Evolutionary conservation across 1,284 basidiomycete genomes (phyloP), one percentile per base, ranked within the genome.

Genomic region (Ustilago curta): DNA sequence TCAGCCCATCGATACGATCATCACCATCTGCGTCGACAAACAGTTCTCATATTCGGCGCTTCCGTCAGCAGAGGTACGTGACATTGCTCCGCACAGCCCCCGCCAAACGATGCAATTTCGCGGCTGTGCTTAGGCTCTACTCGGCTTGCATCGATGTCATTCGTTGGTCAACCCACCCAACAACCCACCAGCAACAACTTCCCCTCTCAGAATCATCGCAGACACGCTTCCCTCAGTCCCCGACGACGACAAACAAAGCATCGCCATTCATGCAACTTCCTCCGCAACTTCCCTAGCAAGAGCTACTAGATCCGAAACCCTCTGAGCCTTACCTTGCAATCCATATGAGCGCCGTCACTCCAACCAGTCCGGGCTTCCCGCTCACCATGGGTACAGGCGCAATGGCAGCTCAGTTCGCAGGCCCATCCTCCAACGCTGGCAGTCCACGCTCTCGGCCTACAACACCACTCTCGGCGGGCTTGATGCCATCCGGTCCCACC

Each of bases 291-390:
- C n/a, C 5, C 31, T 48, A 48, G 47, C 47, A 19, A 48, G 25
- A 27, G 7, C 19, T 32, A 18, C 32, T 1, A 31, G 8, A 16
- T 9, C 19, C 35, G 12, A 31, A 4, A 9, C 35, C 35, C 35
- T 37, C n/a, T 18, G 11, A 16, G 8, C 45, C 18, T 48, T n/a
- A 29, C 4, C 43, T 14, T 32, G 16, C 32, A 16, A n/a, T 5
- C 49, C 11, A 5, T 16, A 77, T 77, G 76, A 69, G 62, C 45
- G 71, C 72, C 18, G 70, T 48, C 37, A 76, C 76, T n/a, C 76
- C 76, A 2, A 78, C 76, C 39, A 76, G 73, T 32, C 76, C 76
- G 45, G 73, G 70, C 73, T 78, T 78, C 47, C 76, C 73, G 55
- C 73, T 78, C 59, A 52, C 59, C 50, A 70, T 75, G 57, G 72